phyloP scores from a whole-genome alignment of 805 yeast genomes.

The Nakazawaea ishiwadae region DNA sequence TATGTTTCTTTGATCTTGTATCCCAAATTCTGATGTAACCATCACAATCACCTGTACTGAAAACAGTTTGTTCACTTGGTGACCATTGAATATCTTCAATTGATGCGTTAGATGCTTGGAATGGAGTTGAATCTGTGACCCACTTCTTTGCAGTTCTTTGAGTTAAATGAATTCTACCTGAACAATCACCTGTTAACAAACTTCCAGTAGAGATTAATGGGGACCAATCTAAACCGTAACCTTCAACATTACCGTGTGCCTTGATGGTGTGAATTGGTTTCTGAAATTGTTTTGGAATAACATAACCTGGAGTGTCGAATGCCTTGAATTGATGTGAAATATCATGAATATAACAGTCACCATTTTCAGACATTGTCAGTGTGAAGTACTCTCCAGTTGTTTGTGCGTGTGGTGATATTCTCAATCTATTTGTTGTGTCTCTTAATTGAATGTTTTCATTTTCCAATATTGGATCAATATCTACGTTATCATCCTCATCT shows the following conservation, averaged over 20 bases:
- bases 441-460: constrained; percentile 72
- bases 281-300: constrained; percentile 71
- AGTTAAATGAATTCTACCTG: constrained; percentile 80
- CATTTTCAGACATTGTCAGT: constrained; percentile 85
- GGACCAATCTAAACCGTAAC: constrained; percentile 97
- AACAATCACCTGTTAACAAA: constrained; percentile 80
- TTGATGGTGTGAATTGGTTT: constrained; percentile 79
- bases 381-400: constrained; percentile 77
- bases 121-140: constrained; percentile 84
- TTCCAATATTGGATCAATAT: constrained; percentile 82
- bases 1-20: constrained; percentile 86
- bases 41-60: constrained; percentile 92
- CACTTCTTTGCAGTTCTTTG: constrained; percentile 72
- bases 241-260: constrained; percentile 92
- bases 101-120: constrained; percentile 62
- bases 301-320: constrained; percentile 83
- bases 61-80: constrained; percentile 84
- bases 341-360: constrained; percentile 86
- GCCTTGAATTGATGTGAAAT: constrained; percentile 74
- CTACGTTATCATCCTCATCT: constrained; percentile 61
- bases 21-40: constrained; percentile 96
- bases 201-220: constrained; percentile 78
- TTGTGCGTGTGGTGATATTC: constrained; percentile 75
- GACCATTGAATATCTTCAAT: constrained; percentile 98
- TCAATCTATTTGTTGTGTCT: constrained; percentile 83